Base-by-base conservation (phyloP, 768 basidiomycete species). In the Gloeophyllum trabeum region DNA sequence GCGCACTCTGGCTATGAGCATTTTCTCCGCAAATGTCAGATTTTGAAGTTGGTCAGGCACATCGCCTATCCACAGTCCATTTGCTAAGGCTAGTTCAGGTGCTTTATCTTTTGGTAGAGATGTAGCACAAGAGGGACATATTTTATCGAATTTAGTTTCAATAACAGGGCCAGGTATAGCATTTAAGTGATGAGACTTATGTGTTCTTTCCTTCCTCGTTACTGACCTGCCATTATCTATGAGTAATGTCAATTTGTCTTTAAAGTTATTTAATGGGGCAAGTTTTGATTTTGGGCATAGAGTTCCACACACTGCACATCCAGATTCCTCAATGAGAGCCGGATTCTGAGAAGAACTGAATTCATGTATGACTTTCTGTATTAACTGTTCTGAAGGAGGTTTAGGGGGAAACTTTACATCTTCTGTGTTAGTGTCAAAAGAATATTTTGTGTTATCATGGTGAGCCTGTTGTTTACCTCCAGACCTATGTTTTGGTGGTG, bases 11-110 rank as follows among this genome's bases (percentile, higher is more conserved):
- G 62, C 45, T 4, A 65, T 44, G 0, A 62, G 39, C 21, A 56
- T 43, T 21, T 59, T 52, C 43, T 69, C 65, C 10, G 41, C 41
- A 24, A 39, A 53, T 18, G 18, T 43, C 4, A 53, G 39, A 12
- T 35, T 20, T n/a, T 41, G 14, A 12, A 53, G 35, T 26, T 41
- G 38, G 2, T 22, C 7, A 3, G 52, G 52, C 3, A 47, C 43
- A 10, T 51, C 41, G 2, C 49, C 51, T 12, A 53, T 5, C 51
- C 51, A 53, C 2, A 50, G 40, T 12, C 51, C 52, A 42, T 53
- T 53, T 1, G 48, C 50, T 2, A 51, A 24, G 2, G 46, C 41
- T 12, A 40, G 34, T 24, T 37, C 20, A 20, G 43, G 43, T 16
- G 39, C 37, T 5, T 16, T 21, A 18, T 14, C 5, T 16, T 14